Evolutionary conservation across 495 filamentous ascomycete genomes (phyloP).

Genomic region (Lasiosphaeria ovina): DNA sequence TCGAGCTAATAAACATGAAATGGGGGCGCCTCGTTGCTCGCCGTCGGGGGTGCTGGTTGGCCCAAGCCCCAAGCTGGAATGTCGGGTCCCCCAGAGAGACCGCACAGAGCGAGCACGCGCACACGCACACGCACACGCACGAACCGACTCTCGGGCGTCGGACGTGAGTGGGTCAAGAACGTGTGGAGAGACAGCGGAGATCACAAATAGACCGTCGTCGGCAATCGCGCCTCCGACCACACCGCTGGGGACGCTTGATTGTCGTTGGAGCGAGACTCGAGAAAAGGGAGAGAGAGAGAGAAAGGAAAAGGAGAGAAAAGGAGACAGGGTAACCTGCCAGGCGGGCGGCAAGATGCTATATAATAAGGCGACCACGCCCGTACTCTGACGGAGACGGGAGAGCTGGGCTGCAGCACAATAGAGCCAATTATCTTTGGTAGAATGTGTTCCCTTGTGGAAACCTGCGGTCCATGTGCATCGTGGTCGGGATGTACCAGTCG

Average conservation of each 20-base stretch:
- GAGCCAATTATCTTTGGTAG: too few species aligned
- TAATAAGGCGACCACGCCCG: conserved; percentile 9
- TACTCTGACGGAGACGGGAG: too few species aligned
- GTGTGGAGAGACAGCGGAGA: conserved; percentile 3
- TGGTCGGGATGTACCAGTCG: conserved; percentile 3
- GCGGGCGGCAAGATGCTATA: conserved; percentile 2
- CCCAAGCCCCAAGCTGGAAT: conserved; percentile 3
- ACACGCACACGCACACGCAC: background rate
- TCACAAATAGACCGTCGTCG: background rate
- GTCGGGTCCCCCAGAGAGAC: background rate
- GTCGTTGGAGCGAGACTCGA: background rate
- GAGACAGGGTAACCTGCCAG: background rate
- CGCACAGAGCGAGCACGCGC: background rate
- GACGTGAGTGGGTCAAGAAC: background rate
- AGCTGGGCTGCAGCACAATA: too few species aligned
- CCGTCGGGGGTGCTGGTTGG: conserved; percentile 14
- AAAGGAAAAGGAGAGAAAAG: conserved; percentile 3
- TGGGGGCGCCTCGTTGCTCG: conserved; percentile 6
- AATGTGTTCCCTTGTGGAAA: background rate
- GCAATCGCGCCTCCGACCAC: background rate
- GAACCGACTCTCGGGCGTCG: background rate
- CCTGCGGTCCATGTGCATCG: background rate
- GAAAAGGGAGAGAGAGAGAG: background rate
- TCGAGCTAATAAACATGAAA: conserved; percentile 25
- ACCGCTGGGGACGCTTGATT: background rate